Evolutionary conservation across 139 green algal species (phyloP).

Genomic region (Diplosphaera chodatii): DNA sequence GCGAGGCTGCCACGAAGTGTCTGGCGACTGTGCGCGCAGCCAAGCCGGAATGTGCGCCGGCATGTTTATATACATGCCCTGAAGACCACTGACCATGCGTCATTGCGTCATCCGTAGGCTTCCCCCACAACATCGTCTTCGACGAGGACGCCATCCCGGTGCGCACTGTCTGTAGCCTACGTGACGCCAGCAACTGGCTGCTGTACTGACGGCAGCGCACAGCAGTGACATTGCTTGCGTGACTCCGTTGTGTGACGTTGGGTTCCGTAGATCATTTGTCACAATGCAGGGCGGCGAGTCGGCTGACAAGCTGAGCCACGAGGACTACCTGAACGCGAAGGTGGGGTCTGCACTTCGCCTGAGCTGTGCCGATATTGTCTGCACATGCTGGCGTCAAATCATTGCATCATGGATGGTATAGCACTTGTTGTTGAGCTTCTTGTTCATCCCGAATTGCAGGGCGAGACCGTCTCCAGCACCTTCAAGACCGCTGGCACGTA

Average conservation of each 20-base stretch:
- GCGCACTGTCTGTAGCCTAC: conserved; percentile 15
- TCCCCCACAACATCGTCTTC: conserved; percentile 89
- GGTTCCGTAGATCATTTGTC: not conserved
- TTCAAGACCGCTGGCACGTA: conserved; percentile 69
- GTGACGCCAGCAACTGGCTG: not conserved
- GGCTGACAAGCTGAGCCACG: conserved; percentile 70
- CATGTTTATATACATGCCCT: no score
- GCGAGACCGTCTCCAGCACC: conserved; percentile 68
- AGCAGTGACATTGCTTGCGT: no score
- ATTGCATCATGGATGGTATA: no score
- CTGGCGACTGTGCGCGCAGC: no score
- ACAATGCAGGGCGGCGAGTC: conserved; percentile 57
- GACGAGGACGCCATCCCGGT: conserved; percentile 87
- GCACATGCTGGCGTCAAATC: no score
- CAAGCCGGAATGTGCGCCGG: no score
- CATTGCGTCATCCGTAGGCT: conserved; percentile 8
- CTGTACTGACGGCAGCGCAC: no score
- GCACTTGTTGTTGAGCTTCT: not conserved
- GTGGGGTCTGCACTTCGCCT: no score
- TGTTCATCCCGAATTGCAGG: conserved; percentile 14
- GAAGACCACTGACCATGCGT: no score
- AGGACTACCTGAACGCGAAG: conserved; percentile 79
- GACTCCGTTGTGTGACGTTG: no score
- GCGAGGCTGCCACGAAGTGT: no score
- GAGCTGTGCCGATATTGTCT: no score